Base-by-base conservation (phyloP, 2,329 filamentous ascomycete genomes). In the Ceratocystis colombiana region DNA sequence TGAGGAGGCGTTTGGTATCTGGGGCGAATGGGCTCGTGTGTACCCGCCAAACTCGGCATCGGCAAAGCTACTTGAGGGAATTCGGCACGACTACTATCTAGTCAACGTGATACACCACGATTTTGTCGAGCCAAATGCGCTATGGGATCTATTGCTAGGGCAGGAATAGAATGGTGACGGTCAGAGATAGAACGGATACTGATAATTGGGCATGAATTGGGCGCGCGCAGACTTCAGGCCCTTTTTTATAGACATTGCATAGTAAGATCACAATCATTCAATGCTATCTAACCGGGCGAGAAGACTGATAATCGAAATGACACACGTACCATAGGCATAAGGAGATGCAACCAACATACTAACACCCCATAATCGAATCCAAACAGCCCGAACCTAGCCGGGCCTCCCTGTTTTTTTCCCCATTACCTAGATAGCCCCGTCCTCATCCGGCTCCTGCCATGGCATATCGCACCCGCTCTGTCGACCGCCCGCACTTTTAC, bases 1-100 rank as follows among this genome's bases (percentile, higher is more conserved):
- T 67, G 94, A 97, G 73, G 94, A 99, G 79, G 93, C 94, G 0
- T 99, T 94, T 77, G 88, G 88, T 41, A 96, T 97, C 72, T 97
- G 93, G 89, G 83, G 81, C 53, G 94, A 97, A 78, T 99, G 94
- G 94, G 86, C 88, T 68, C 82, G 88, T 70, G 88, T 96, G 61
- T 97, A 96, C 75, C 85, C 85, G n/a, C 82, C 86, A 61, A 85
- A 83, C 5, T 88, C 86, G 2, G 80, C 84, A 64, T 91, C 87
- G 68, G 86, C 87, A 71, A 84, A 82, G 72, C 78, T 96, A 66
- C 77, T 99, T 55, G 84, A 87, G 69, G 74, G 78, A 5, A 80
- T 88, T 45, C 82, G 84, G 72, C 80, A 83, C 59, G 89, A 90
- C 71, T 82, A 84, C 70, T 96, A 92, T 88, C 78, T 99, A 71